These are phyloP conservation scores for Nicotiana noctiflora DNA, from an alignment of 257 asterid species.

Conservation along the genomic window DNA sequence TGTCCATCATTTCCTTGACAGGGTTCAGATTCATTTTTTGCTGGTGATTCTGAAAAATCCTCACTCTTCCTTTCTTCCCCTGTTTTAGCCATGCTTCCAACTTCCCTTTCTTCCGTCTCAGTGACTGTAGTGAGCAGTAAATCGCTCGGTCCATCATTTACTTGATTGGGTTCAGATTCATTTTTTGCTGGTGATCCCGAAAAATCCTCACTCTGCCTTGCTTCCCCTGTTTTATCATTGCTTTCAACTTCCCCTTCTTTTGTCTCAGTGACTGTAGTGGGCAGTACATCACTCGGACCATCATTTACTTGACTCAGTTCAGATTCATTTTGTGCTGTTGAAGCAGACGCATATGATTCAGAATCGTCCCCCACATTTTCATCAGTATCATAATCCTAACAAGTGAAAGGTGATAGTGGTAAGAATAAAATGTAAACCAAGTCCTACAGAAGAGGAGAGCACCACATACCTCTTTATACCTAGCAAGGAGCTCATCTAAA, in stretches of 20 bases:
- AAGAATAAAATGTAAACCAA: constrained; percentile 21
- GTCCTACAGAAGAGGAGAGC: constrained; percentile 9
- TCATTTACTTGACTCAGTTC: too few relatives aligned
- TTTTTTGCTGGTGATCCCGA: constrained; percentile 18
- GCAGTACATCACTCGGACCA: too few relatives aligned
- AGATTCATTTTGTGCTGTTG: background rate
- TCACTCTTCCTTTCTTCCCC: constrained; percentile 14
- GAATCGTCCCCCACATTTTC: constrained; percentile 39
- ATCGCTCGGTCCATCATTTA: too few relatives aligned
- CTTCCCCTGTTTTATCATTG: too few relatives aligned
- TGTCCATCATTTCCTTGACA: constrained; percentile 35
- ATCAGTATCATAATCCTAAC: constrained; percentile 47
- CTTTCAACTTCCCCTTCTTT: too few relatives aligned
- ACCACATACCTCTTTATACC: constrained; percentile 81
- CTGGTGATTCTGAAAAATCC: constrained; percentile 41
- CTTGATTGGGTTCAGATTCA: too few relatives aligned
- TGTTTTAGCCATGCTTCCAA: too few relatives aligned
- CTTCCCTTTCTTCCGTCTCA: too few relatives aligned
- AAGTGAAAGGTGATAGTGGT: constrained; percentile 12
- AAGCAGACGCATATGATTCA: constrained; percentile 43
- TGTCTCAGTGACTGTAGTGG: too few relatives aligned
- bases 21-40: constrained; percentile 30
- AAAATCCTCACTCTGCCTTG: constrained; percentile 30
- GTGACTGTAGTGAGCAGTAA: too few relatives aligned
- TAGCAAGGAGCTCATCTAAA: constrained; percentile 79